Evolutionary conservation across 768 basidiomycete species (phyloP).

Genomic region (Hygrophoropsis aurantiaca): DNA sequence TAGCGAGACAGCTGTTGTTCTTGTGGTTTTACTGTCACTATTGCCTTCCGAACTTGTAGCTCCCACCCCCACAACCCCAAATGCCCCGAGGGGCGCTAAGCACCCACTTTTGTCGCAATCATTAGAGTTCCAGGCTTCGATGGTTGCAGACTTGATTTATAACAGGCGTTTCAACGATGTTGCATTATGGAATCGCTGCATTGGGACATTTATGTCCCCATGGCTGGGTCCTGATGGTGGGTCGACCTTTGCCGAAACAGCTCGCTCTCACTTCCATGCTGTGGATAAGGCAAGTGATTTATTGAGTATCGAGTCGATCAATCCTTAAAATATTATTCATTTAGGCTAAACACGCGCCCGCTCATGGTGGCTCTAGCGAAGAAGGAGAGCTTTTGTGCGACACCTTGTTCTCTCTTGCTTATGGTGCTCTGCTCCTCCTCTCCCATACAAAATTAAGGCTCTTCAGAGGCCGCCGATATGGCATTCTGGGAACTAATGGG

Average conservation of each 20-base stretch:
- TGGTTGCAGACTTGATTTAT: conserved; percentile 77
- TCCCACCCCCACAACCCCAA: conserved; percentile 42
- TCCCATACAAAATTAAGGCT: conserved; percentile 92
- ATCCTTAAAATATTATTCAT: conserved; percentile 9
- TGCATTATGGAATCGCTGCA: conserved; percentile 64
- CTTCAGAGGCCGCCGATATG: conserved; percentile 88
- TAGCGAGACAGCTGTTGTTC: conserved; percentile 56
- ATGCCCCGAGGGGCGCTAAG: conserved; percentile 53
- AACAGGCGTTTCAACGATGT: conserved; percentile 53
- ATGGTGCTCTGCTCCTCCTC: conserved; percentile 89
- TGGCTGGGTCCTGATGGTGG: conserved; percentile 62
- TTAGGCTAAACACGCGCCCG: conserved; percentile 59
- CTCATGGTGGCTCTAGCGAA: conserved; percentile 44
- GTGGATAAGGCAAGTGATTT: conserved; percentile 60
- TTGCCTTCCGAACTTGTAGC: conserved; percentile 50
- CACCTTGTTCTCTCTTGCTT: conserved; percentile 93
- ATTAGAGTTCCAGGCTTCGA: conserved; percentile 68
- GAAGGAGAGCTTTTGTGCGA: conserved; percentile 90
- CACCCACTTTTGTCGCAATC: conserved; percentile 58
- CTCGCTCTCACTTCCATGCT: conserved; percentile 71
- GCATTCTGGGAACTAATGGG: conserved; percentile 95
- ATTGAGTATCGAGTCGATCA: conserved; percentile 1
- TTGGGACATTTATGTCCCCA: conserved; percentile 69
- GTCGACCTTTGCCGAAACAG: conserved; percentile 55
- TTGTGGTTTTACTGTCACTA: conserved; percentile 56